Base-by-base conservation (phyloP, 768 basidiomycete genomes). In the Xerocomellus intermedius region DNA sequence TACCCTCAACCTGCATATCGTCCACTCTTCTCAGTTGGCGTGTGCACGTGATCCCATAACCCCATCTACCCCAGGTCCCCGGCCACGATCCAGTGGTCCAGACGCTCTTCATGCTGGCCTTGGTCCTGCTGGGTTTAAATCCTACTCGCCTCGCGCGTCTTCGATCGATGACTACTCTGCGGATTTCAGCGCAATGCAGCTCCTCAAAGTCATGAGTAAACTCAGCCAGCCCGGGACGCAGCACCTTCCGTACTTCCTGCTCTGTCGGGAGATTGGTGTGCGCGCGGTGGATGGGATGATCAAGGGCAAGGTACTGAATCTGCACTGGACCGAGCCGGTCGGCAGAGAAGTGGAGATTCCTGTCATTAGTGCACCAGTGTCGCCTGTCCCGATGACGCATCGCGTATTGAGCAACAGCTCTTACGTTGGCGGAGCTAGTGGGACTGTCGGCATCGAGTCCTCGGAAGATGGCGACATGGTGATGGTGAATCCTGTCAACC, bases 211-310 rank as follows among this genome's bases (percentile, higher is more conserved):
- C 46, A 91, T 91, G 87, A 82, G 82, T 61, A 82, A 89, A 47
- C 77, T 94, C 54, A 83, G 85, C 28, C 82, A 84, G 60, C 79
- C 80, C 1, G 81, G 81, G 42, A 79, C 82, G 47, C 79, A 75
- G 12, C 83, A 85, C 57, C 75, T 93, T 47, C 81, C 87, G 2
- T 94, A 94, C 69, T 94, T 94, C 69, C 74, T 85, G 57, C 78
- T 93, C 14, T 93, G 90, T 63, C 79, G 89, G 38, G 89, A 93
- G 68, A 73, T 93, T n/a, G 91, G 91, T 4, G 89, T 89, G 43
- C 78, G 83, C 9, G 87, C 88, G 5, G 88, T 93, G 8, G 91
- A 93, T 65, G 90, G 87, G 26, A 88, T 93, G 89, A 82, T 94
- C 44, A 84, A 85, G 56, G 88, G 85, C 1, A 79, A 85, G 49